phyloP scores from a whole-genome alignment of 2,329 filamentous ascomycete genomes.

The Ceratocystis cubensis region DNA sequence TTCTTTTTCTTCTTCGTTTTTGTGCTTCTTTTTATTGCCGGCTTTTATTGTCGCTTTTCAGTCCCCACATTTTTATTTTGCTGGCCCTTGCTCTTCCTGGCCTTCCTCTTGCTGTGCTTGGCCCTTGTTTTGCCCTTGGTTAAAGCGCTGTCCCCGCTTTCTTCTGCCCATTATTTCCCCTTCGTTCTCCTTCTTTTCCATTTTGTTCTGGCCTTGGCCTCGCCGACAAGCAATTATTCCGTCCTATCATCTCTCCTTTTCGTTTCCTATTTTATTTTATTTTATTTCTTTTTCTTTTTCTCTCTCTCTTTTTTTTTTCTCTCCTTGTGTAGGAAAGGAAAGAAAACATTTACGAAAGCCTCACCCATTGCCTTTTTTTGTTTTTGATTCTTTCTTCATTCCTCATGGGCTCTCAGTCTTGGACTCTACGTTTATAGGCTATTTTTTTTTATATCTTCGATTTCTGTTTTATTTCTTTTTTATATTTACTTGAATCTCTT shows the following conservation, averaged over 20 bases:
- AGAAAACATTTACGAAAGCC: too few species aligned
- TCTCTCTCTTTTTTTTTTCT: background rate
- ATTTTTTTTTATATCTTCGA: background rate
- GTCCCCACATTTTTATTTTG: background rate
- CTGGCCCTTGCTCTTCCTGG: background rate
- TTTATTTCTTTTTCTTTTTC: background rate
- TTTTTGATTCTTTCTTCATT: background rate
- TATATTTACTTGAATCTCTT: background rate
- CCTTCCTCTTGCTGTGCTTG: background rate
- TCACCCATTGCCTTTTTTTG: background rate
- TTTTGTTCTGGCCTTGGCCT: background rate
- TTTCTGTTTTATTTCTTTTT: background rate
- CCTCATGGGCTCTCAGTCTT: background rate
- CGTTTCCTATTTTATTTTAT: background rate
- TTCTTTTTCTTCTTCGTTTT: too few species aligned
- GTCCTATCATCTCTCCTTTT: background rate
- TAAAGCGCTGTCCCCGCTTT: slow-evolving; percentile 6
- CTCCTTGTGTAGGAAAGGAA: background rate
- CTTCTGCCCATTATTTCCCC: background rate
- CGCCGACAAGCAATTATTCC: background rate
- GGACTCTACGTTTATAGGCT: background rate
- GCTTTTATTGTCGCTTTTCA: background rate
- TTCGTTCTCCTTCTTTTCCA: slow-evolving; percentile 3
- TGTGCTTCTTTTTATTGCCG: background rate
- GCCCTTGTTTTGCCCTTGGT: background rate